Evolutionary conservation across 1,284 basidiomycete genomes (phyloP), one percentile per base, ranked within the genome.

Genomic region (Grifola frondosa): DNA sequence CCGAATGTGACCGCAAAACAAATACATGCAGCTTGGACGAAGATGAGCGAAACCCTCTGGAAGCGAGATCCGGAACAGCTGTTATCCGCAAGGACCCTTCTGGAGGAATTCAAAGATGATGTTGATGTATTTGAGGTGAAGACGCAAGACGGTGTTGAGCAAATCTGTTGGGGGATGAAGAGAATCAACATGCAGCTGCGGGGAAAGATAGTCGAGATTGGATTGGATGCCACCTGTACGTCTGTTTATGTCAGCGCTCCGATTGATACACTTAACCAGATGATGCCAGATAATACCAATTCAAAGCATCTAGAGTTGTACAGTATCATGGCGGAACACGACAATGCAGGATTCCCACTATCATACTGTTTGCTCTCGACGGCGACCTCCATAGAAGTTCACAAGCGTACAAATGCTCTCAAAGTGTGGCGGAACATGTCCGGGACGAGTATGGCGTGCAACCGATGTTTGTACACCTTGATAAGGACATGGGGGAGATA

Each of bases 401-500:
- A 56, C 7, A 65, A 65, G 42, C 46, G 55, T 2, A 59, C 28
- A 19, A 21, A 25, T 4, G 59, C 62, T 8, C 42, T 65, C 1
- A 26, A 35, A 12, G 38, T 38, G 11, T 66, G 58, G 49, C 51
- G 13, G 32, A 10, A 4, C 40, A 35, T 12, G 30, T 64, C 2
- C 48, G 42, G 13, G 49, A 57, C 17, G 39, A 36, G 26, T 65
- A 63, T 36, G 40, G 44, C 6, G 32, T 66, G 5, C 21, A 48
- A 8, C 56, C 62, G 0, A 6, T 21, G 10, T 61, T 61, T 35
- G 36, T 52, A 7, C 61, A 65, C 39, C 31, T 50, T 6, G 60
- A 66, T 42, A 65, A 66, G 36, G 61, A 65, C 37, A 63, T 64
- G 57, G 59, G 54, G 1, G 61, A 66, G 44, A 65, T 65, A 36